Percentiles rank a stretch among this genome's conserved stretches.
Evolutionary conservation across 2,329 filamentous ascomycete genomes (phyloP).

Genomic region (Aspergillus melleus): DNA sequence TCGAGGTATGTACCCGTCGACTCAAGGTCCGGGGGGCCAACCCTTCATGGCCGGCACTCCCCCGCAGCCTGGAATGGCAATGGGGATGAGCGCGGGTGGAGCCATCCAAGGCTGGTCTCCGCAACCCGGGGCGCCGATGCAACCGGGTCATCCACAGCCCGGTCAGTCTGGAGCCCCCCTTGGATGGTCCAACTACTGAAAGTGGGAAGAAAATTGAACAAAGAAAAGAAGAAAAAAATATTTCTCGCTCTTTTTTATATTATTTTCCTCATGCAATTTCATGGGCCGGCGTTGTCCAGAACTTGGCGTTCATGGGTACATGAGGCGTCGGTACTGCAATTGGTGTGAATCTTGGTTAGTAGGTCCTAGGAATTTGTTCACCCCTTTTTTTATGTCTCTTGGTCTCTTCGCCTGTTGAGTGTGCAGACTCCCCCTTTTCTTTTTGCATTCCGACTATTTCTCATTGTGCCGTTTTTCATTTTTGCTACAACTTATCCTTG

Average conservation of each 20-base stretch:
- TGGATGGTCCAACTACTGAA: slow-evolving; percentile 40
- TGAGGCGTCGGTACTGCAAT: slow-evolving; percentile 9
- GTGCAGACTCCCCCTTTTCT: not conserved
- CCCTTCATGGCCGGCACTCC: slow-evolving; percentile 35
- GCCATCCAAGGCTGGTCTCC: slow-evolving; percentile 40
- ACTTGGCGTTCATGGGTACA: slow-evolving; percentile 21
- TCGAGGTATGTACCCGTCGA: slow-evolving; percentile 39
- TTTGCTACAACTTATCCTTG: slow-evolving; percentile 18
- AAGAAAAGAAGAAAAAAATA: slow-evolving; percentile 1
- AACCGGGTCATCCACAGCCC: slow-evolving; percentile 39
- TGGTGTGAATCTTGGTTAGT: not conserved
- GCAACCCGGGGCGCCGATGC: slow-evolving; percentile 35
- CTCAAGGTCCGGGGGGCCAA: slow-evolving; percentile 35
- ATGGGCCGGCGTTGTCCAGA: slow-evolving; percentile 26
- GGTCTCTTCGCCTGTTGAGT: not conserved
- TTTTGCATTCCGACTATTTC: not conserved
- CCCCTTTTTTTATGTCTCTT: not conserved
- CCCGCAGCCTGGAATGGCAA: slow-evolving; percentile 37
- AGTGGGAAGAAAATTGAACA: not conserved
- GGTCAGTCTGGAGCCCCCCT: slow-evolving; percentile 40
- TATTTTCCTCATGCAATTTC: slow-evolving; percentile 4
- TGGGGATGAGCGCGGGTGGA: slow-evolving; percentile 36
- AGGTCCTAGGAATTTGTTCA: not conserved
- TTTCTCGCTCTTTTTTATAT: not conserved
- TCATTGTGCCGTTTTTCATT: slow-evolving; percentile 12